phyloP scores from a whole-genome alignment of 139 green algal species.

The Chlamydomonas schloesseri region DNA sequence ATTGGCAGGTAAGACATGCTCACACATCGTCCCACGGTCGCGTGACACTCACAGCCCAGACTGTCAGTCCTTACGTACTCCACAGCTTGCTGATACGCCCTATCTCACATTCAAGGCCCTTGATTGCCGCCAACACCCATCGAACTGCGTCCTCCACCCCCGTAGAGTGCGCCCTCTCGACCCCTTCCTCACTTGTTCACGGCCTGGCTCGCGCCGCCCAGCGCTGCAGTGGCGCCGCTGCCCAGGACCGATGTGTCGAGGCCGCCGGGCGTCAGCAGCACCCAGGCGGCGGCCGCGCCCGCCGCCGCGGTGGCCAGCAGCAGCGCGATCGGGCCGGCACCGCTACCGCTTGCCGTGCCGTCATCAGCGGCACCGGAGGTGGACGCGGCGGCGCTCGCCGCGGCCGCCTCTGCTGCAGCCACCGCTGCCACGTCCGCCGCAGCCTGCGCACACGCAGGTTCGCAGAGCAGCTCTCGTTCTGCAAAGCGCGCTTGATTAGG shows the following conservation, averaged over 20 bases:
- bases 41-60: too few species aligned
- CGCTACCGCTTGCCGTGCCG: neutral
- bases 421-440: neutral
- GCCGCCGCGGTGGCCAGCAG: constrained; percentile 3
- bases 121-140: too few species aligned
- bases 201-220: neutral
- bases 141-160: too few species aligned
- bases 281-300: neutral
- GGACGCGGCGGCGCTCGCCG: neutral
- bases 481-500: neutral
- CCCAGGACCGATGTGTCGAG: neutral
- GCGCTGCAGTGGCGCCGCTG: neutral
- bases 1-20: too few species aligned
- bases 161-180: too few species aligned
- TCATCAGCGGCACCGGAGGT: neutral
- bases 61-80: too few species aligned
- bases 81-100: too few species aligned
- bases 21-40: too few species aligned
- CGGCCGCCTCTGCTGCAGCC: neutral
- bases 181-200: too few species aligned
- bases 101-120: too few species aligned
- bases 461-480: neutral
- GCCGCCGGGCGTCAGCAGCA: constrained; percentile 1
- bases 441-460: neutral
- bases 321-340: neutral